A percentile compares a stretch with the other conserved stretches of the same genome.
These are phyloP conservation scores for Kodamaea fungicola DNA, from an alignment of 1,139 yeast genomes.

Conservation along the genomic window DNA sequence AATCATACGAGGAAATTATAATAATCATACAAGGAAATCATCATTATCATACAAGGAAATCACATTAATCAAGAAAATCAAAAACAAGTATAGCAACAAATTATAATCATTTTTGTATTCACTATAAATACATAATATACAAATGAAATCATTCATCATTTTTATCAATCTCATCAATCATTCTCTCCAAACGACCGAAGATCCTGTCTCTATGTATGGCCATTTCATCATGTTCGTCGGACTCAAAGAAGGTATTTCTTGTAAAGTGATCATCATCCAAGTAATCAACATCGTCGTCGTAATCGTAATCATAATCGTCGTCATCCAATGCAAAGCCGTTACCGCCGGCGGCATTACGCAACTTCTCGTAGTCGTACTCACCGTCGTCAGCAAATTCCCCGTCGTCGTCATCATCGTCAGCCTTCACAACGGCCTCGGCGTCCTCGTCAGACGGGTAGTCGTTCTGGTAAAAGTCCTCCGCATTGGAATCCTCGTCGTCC, in stretches of 20 bases:
- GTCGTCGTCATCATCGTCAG: slow-evolving; percentile 21
- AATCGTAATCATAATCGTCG: slow-evolving; percentile 21
- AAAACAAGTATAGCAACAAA: no score
- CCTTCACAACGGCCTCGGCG: slow-evolving; percentile 33
- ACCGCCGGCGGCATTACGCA: slow-evolving; percentile 14
- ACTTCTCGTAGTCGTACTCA: slow-evolving; percentile 19
- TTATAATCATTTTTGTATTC: no score
- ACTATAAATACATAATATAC: not conserved
- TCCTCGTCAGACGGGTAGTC: slow-evolving; percentile 96
- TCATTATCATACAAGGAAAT: no score
- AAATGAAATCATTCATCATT: not conserved
- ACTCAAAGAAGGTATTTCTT: slow-evolving; percentile 49
- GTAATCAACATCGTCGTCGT: slow-evolving; percentile 16
- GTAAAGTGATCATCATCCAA: slow-evolving; percentile 21
- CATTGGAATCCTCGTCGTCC: slow-evolving; percentile 49
- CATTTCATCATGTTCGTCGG: slow-evolving; percentile 55
- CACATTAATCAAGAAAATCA: no score
- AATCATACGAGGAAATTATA: no score
- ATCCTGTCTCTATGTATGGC: slow-evolving; percentile 63
- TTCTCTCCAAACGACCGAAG: slow-evolving; percentile 51
- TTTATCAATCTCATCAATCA: slow-evolving; percentile 27
- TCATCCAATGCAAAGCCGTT: slow-evolving; percentile 15
- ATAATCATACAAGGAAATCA: no score
- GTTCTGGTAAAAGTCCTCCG: slow-evolving; percentile 87
- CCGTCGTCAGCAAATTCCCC: slow-evolving; percentile 36